phyloP scores from a whole-genome alignment of 768 basidiomycete species.

The Phanerodontia chrysosporium region DNA sequence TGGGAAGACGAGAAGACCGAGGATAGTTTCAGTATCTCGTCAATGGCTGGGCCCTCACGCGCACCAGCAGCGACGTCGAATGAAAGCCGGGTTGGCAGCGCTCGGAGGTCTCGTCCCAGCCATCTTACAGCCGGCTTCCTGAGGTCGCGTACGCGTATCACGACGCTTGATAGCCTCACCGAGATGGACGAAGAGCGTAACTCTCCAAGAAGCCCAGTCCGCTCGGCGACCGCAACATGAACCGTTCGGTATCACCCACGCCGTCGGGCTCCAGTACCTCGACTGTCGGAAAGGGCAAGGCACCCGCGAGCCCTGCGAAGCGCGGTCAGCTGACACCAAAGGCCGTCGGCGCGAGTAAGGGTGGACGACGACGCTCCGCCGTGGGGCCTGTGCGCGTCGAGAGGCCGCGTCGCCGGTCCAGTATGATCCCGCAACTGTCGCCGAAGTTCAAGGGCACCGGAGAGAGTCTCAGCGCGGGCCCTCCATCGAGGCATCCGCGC shows the following conservation, averaged over 20 bases:
- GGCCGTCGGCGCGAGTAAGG: slow-evolving; percentile 32
- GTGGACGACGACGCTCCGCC: slow-evolving; percentile 59
- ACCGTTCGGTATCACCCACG: slow-evolving; percentile 36
- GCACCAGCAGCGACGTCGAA: slow-evolving; percentile 4
- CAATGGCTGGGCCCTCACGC: slow-evolving; percentile 30
- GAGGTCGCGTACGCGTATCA: slow-evolving; percentile 41
- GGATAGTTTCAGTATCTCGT: slow-evolving; percentile 61
- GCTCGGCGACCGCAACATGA: slow-evolving; percentile 67
- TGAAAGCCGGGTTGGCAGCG: slow-evolving; percentile 9
- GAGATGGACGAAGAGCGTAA: slow-evolving; percentile 63
- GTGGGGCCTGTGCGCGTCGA: slow-evolving; percentile 74
- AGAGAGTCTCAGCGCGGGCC: slow-evolving; percentile 21
- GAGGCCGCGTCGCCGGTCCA: slow-evolving; percentile 70
- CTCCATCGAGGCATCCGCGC: slow-evolving; percentile 1
- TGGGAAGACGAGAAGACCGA: slow-evolving; percentile 91
- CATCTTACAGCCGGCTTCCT: slow-evolving; percentile 70
- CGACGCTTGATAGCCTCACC: slow-evolving; percentile 55
- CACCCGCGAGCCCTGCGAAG: slow-evolving; percentile 39
- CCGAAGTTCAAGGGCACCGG: slow-evolving; percentile 35
- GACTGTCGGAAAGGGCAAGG: not conserved
- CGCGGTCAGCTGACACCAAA: slow-evolving; percentile 49
- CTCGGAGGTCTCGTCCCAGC: slow-evolving; percentile 55
- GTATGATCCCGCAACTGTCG: slow-evolving; percentile 71
- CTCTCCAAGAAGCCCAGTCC: slow-evolving; percentile 32
- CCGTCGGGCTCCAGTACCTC: slow-evolving; percentile 22